Percentiles rank a stretch among this genome's conserved stretches.
Conservation (phyloP, 2,329 filamentous ascomycete genomes). For the Sporothrix euskadiensis region DNA sequence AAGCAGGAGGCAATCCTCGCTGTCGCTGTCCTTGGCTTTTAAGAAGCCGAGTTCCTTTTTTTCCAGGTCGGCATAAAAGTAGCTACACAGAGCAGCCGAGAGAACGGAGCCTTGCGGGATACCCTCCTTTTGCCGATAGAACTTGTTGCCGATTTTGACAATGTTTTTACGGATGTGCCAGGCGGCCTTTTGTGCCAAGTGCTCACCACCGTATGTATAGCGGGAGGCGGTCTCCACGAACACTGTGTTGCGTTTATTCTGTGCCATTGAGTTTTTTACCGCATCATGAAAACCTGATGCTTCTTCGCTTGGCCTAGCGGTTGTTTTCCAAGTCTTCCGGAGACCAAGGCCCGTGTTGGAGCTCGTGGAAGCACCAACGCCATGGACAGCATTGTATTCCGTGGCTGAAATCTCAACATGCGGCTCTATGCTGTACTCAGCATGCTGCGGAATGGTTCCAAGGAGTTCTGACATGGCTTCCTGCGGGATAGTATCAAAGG, state of each 20-base stretch:
- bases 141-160: constrained; percentile 84
- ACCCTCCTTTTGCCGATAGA: constrained; percentile 81
- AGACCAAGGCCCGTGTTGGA: not conserved
- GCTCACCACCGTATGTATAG: constrained; percentile 55
- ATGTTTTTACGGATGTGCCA: constrained; percentile 85
- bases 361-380: not conserved
- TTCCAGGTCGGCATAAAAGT: constrained; percentile 93
- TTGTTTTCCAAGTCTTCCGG: constrained; percentile 49
- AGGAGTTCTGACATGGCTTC: constrained; percentile 68
- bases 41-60: constrained; percentile 68
- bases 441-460: constrained; percentile 54
- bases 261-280: constrained; percentile 45
- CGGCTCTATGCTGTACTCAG: constrained; percentile 69
- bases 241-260: constrained; percentile 64
- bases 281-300: constrained; percentile 48
- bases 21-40: not conserved
- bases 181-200: constrained; percentile 68
- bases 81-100: constrained; percentile 85
- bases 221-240: constrained; percentile 71
- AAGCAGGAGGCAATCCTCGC: constrained; percentile 64
- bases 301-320: constrained; percentile 50
- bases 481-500: constrained; percentile 95
- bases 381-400: not conserved
- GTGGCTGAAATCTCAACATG: constrained; percentile 64
- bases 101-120: constrained; percentile 93